Conservation (phyloP, 768 basidiomycete genomes). For the Tylopilus felleus region DNA sequence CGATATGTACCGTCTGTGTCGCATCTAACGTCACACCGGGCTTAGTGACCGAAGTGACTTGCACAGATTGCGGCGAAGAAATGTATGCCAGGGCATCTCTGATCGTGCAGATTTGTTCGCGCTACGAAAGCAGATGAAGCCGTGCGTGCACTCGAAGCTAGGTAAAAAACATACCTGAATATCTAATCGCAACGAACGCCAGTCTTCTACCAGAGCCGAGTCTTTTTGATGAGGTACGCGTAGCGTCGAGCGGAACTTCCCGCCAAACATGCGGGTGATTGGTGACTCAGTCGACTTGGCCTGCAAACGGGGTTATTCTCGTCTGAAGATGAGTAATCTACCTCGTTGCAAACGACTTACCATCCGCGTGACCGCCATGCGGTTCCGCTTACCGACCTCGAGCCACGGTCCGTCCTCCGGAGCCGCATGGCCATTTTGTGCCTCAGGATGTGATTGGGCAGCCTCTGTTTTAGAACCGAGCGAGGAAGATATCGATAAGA, state of each 20-base stretch:
- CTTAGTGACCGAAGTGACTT: conserved; percentile 55
- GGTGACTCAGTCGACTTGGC: conserved; percentile 80
- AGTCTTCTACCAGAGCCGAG: conserved; percentile 86
- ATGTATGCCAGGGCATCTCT: conserved; percentile 79
- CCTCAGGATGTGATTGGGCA: conserved; percentile 10
- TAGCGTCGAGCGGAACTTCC: conserved; percentile 84
- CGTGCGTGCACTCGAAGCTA: background rate
- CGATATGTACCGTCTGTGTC: conserved; percentile 69
- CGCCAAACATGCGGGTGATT: conserved; percentile 90
- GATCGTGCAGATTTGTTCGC: conserved; percentile 71
- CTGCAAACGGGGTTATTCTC: conserved; percentile 34
- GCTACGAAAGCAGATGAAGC: conserved; percentile 37
- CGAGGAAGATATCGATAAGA: conserved; percentile 62
- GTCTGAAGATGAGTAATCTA: background rate
- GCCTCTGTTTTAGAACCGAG: conserved; percentile 40
- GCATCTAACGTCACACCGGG: conserved; percentile 68
- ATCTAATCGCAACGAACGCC: conserved; percentile 84
- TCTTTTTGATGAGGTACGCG: conserved; percentile 81
- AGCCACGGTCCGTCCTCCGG: conserved; percentile 77
- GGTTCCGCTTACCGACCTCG: conserved; percentile 90
- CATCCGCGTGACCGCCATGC: conserved; percentile 72
- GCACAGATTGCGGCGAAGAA: conserved; percentile 76
- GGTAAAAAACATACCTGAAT: conserved; percentile 58
- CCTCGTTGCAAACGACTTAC: conserved; percentile 41
- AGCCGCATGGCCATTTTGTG: conserved; percentile 8